Base-by-base conservation (phyloP, 1,284 basidiomycete species). In the Tremellales sp. region DNA sequence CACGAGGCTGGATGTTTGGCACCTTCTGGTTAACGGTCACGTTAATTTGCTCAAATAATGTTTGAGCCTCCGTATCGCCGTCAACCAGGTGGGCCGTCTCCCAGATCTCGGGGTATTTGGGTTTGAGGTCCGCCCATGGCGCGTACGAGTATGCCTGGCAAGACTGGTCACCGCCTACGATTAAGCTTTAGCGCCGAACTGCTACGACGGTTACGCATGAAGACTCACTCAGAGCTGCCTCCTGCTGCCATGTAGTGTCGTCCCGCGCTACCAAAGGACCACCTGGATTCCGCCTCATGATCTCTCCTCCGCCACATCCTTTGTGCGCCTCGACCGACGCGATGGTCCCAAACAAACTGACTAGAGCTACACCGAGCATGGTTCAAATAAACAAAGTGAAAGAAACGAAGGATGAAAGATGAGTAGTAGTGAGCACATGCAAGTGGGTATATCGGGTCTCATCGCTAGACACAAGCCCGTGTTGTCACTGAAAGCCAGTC, bases 91-190 rank as follows among this genome's bases (percentile, higher is more conserved):
- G 51, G 11, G 75, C 75, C 3, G 68, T 69, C 7, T 67, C 37
- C 75, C 75, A 77, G 43, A 67, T 64, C 25, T 59, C 44, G 15
- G 74, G 74, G 60, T 65, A 75, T 8, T 58, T n/a, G n/a, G 57
- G 31, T 31, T 52, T 49, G 50, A 63, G 51, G 17, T 47, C 45
- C 4, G 52, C 48, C 1, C 66, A 60, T 17, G 62, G 65, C 8
- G 54, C 46, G 57, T 74, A 71, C 3, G 60, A 61, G 61, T 75
- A 75, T 17, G 51, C 53, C 0, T 58, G 51, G 48, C 70, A 73
- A 54, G 57, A 58, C 12, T 45, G 26, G 12, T 17, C 26, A 8
- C 49, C 46, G 46, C 60, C 62, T 57, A 44, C 21, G n/a, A 4
- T 40, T n/a, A 35, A 26, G 40, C 31, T 15, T 19, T n/a, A 12